Evolutionary conservation across 768 basidiomycete species (phyloP).

Genomic region (Tulasnella sp.): DNA sequence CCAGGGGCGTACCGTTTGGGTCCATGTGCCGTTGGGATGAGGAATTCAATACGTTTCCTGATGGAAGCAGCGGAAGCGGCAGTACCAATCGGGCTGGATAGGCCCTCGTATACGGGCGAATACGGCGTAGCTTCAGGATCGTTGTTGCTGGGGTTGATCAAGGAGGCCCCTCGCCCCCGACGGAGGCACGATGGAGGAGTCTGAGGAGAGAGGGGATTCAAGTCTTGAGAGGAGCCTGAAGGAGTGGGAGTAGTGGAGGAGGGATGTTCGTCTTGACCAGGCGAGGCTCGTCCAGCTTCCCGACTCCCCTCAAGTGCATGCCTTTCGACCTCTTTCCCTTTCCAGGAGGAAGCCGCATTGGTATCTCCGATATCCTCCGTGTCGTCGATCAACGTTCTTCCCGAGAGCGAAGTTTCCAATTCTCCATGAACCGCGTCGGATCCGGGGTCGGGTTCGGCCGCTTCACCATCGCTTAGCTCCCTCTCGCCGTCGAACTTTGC

Average conservation of each 20-base stretch:
- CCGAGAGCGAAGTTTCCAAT: background rate
- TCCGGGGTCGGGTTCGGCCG: background rate
- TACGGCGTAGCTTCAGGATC: background rate
- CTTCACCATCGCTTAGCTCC: background rate
- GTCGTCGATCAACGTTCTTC: conserved; percentile 13
- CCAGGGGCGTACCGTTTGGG: background rate
- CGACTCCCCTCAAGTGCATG: background rate
- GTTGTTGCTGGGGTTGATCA: background rate
- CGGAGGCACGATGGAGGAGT: background rate
- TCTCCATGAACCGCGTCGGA: background rate
- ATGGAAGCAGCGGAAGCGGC: background rate
- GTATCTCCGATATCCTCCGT: conserved; percentile 1
- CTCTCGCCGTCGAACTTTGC: background rate
- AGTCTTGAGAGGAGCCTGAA: background rate
- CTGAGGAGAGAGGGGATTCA: background rate
- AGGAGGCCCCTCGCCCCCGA: background rate
- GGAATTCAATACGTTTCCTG: background rate
- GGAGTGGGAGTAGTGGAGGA: background rate
- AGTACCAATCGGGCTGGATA: background rate
- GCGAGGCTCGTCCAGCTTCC: background rate
- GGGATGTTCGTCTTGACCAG: background rate
- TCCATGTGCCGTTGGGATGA: background rate
- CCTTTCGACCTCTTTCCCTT: background rate
- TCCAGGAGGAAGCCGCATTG: background rate
- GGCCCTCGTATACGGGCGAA: background rate